phyloP scores from a whole-genome alignment of 106 monocot genomes.

The Hemerocallis citrina region DNA sequence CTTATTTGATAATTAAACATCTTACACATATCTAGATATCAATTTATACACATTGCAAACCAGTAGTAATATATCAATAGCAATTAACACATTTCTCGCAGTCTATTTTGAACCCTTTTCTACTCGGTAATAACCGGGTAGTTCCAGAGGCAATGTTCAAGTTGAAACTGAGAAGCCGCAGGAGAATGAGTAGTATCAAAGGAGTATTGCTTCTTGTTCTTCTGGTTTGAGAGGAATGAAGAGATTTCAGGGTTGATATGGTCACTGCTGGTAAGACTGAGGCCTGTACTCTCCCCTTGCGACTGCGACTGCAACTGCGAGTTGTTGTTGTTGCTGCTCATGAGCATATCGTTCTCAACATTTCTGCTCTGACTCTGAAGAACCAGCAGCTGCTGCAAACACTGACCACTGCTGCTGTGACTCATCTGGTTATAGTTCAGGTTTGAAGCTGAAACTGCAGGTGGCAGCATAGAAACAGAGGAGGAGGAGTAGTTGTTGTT shows the following conservation, averaged over 20 bases:
- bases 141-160: background rate
- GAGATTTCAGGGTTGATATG: background rate
- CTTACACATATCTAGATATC: background rate
- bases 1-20: background rate
- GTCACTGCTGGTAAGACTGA: background rate
- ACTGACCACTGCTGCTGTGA: background rate
- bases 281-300: constrained; percentile 1
- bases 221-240: too few species aligned
- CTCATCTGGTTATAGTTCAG: background rate
- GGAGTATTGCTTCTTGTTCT: too few species aligned
- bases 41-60: background rate
- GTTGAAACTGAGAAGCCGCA: background rate
- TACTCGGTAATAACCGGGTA: background rate
- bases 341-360: background rate
- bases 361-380: background rate
- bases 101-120: background rate
- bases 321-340: background rate
- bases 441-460: background rate
- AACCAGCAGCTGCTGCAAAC: constrained; percentile 4
- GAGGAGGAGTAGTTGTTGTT: background rate
- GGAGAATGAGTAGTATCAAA: background rate
- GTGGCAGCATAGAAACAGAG: background rate
- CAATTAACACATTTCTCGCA: background rate
- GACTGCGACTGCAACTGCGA: too few species aligned
- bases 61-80: background rate